Evolutionary conservation across 169 alveolate species (phyloP).

Genomic region (Plasmodium gonderi): DNA sequence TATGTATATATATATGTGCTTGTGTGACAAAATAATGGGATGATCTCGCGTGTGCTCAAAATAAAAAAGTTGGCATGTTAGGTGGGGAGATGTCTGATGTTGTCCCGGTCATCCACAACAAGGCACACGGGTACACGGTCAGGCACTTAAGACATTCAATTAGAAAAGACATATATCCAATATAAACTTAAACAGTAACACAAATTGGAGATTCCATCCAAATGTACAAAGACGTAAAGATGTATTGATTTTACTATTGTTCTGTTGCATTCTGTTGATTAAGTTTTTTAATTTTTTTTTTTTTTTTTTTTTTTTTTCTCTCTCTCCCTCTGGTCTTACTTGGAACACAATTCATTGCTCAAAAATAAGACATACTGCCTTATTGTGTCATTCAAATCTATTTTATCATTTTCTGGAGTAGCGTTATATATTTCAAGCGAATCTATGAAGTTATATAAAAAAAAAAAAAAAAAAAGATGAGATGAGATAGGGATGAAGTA

Average conservation of each 20-base stretch:
- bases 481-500: neutral
- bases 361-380: slow-evolving; percentile 48
- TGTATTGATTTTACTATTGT: neutral
- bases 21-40: too few species aligned
- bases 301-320: neutral
- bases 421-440: slow-evolving; percentile 33
- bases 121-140: too few species aligned
- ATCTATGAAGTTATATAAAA: slow-evolving; percentile 9
- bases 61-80: too few species aligned
- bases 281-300: neutral
- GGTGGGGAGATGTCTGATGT: too few species aligned
- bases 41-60: too few species aligned
- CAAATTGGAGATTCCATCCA: too few species aligned
- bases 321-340: neutral
- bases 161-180: too few species aligned
- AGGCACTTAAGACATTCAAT: too few species aligned
- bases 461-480: neutral
- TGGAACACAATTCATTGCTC: slow-evolving; percentile 60
- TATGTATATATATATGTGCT: neutral
- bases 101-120: too few species aligned
- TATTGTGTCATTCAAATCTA: slow-evolving; percentile 57
- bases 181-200: too few species aligned
- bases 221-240: too few species aligned
- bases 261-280: neutral
- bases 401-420: slow-evolving; percentile 31